Conservation (phyloP, 2,329 filamentous ascomycete species). For the Fusarium ramigenum region DNA sequence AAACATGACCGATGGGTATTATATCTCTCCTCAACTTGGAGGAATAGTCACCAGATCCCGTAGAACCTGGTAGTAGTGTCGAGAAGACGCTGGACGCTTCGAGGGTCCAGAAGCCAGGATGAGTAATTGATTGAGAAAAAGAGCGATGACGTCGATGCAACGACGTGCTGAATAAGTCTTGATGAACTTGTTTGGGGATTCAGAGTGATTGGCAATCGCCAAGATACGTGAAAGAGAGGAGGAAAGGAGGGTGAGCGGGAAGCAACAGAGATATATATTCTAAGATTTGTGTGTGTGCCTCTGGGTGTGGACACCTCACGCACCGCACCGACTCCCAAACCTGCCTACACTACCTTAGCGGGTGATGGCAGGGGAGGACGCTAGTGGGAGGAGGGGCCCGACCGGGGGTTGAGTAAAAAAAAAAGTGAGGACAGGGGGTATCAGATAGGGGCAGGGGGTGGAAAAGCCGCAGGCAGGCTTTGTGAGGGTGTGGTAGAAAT, state of each 20-base stretch:
- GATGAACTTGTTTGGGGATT: conserved; percentile 26
- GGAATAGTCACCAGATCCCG: conserved; percentile 46
- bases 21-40: conserved; percentile 47
- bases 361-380: conserved; percentile 28
- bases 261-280: conserved; percentile 49
- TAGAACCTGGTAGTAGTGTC: conserved; percentile 41
- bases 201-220: conserved; percentile 52
- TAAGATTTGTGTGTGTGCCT: conserved; percentile 38
- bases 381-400: conserved; percentile 25
- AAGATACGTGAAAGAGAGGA: conserved; percentile 47
- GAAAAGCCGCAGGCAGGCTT: background rate
- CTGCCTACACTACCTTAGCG: conserved; percentile 28
- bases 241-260: conserved; percentile 42
- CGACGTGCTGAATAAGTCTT: conserved; percentile 36
- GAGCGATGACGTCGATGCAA: conserved; percentile 44
- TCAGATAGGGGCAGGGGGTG: conserved; percentile 29
- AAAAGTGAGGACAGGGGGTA: conserved; percentile 1
- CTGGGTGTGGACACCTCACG: conserved; percentile 26
- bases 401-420: conserved; percentile 42
- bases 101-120: conserved; percentile 34
- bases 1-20: conserved; percentile 61
- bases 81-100: conserved; percentile 45
- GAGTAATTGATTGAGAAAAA: conserved; percentile 15
- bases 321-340: conserved; percentile 35
- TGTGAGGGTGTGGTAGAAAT: conserved; percentile 23